Evolutionary conservation across 345 rosid genomes (phyloP).

Genomic region (Alliaria petiolata): DNA sequence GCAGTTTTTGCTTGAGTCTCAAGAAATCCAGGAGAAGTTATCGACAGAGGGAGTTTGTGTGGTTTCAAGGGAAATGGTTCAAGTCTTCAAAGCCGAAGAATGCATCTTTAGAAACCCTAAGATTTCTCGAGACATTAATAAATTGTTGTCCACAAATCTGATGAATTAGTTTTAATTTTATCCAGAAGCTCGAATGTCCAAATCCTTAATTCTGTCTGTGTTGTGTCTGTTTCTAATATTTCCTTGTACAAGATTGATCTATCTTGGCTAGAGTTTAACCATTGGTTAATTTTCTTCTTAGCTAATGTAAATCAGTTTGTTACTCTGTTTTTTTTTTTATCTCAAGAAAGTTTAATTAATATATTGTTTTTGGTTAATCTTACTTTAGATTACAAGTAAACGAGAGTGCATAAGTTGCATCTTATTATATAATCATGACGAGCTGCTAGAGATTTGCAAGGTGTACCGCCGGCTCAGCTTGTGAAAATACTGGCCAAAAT

Average conservation of each 20-base stretch:
- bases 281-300: constrained; percentile 14
- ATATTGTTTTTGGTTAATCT: neutral
- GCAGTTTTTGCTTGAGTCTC: constrained; percentile 30
- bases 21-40: constrained; percentile 43
- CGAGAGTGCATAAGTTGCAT: neutral
- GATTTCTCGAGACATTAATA: constrained; percentile 14
- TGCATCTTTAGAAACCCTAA: constrained; percentile 16
- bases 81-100: constrained; percentile 9
- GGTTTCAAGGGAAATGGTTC: constrained; percentile 35
- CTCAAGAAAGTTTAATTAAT: neutral
- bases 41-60: constrained; percentile 38
- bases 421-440: neutral
- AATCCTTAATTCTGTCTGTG: neutral
- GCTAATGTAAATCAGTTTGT: constrained; percentile 12
- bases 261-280: neutral
- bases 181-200: neutral
- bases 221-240: neutral
- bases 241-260: neutral
- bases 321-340: neutral
- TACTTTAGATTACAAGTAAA: neutral
- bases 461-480: too few species aligned
- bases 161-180: neutral
- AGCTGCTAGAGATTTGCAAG: too few species aligned
- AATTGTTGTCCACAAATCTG: neutral
- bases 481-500: too few species aligned